Evolutionary conservation across 805 yeast genomes (phyloP), one percentile per base, ranked within the genome.

Genomic region (Tetrapisispora phaffii): DNA sequence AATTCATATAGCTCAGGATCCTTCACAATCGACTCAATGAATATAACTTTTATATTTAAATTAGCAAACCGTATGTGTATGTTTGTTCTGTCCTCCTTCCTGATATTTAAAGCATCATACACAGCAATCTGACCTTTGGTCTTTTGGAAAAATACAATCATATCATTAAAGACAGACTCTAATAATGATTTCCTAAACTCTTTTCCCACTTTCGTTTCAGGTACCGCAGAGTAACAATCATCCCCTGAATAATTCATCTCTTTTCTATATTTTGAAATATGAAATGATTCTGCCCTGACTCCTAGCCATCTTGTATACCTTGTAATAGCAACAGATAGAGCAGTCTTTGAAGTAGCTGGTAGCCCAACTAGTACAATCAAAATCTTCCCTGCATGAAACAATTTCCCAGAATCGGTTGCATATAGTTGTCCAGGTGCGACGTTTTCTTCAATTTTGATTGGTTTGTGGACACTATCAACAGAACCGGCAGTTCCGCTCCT

Each of bases 321-420:
- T 4, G 96, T 87, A 51, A 93, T 72, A 13, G 95, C 82, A 34
- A 90, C 97, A 6, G 96, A 83, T 42, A 90, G 71, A 60, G 88
- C 87, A 1, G 98, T 93, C 62, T 93, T 93, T 2, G 97, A 97
- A 40, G 97, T 74, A 1, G 96, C 97, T 2, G 98, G 97, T 48
- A 89, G 71, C 0, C 98, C 98, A 4, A 85, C 90, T 53, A 93
- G 73, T 4, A 84, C 86, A 44, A 93, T 82, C 55, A 95, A 79
- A 37, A 93, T 79, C 56, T 86, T 85, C 3, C 98, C 98, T 4
- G 98, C 97, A 58, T 93, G 97, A 68, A 86, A 93, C 55, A 93
- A 71, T 51, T 87, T 76, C 0, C 98, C 98, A 0, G 89, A 79
- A 47, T 87, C 96, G 0, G 97, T 90, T 12, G 94, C 81, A 62